Evolutionary conservation across 2,329 filamentous ascomycete species (phyloP), one percentile per base, ranked within the genome.

Genomic region (Curvularia verruculosa): DNA sequence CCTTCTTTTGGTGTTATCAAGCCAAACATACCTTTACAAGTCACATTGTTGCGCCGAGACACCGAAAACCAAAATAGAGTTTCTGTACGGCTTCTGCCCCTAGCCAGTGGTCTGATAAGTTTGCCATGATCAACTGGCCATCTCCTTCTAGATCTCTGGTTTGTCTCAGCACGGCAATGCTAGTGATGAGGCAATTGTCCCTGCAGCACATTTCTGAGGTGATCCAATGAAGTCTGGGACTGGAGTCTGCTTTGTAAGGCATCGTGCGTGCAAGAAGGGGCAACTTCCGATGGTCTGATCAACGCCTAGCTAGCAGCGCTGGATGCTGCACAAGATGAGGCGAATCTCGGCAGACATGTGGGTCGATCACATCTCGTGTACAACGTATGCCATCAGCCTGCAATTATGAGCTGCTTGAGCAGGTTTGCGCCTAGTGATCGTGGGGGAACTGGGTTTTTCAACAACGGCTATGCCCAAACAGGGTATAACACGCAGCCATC

Each of bases 291-390:
- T 21, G 50, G 46, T 48, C 52, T 56, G 52, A 49, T 56, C 21
- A 34, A 48, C 44, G 49, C 36, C 48, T 29, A 18, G 40, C 48
- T 29, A 18, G 21, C 44, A 34, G 37, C 45, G 28, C 31, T 29
- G 19, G 26, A 59, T 54, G 59, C 50, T 34, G 34, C 24, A 56
- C 52, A 54, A 49, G 23, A 45, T 31, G 18, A 48, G 41, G 49
- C 29, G n/a, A n/a, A 49, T n/a, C n/a, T 28, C 26, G 40, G 44
- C 43, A 43, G 29, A 28, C 12, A 26, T 49, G 40, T 44, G 39
- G 45, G 47, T 37, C 48, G 47, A 29, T 41, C 34, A 58, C 47
- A 43, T 36, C 44, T 54, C 37, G 18, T 19, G 26, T n/a, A n/a
- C n/a, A n/a, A n/a, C n/a, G n/a, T 37, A 47, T 41, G 49, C 44